Evolutionary conservation across 2,329 filamentous ascomycete genomes (phyloP), one percentile per base, ranked within the genome.

Genomic region (Penicillium olsonii): DNA sequence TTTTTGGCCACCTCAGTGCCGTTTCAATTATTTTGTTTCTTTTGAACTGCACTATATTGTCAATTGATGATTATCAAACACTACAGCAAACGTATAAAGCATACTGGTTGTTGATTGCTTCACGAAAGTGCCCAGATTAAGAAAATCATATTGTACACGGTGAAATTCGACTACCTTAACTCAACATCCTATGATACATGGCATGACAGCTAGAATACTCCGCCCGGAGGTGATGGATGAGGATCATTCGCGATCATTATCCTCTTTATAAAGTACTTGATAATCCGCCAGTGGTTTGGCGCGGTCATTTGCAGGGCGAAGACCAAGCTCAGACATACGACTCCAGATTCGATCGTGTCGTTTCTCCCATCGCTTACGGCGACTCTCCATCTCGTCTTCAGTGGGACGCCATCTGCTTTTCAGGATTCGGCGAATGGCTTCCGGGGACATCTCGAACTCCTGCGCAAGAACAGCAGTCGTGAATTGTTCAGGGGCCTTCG

Each of bases 401-500:
- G 63, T 68, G 3, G 75, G 69, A 29, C 65, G 65, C 75, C 75
- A 78, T 60, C 74, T 77, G 58, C 74, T 76, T 56, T 75, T 90
- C 54, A 99, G 75, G 44, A 99, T 95, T 29, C 94, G 83, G 10
- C 92, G 84, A 51, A 97, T 88, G 1, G 85, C 89, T 68, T 99
- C 94, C 2, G 88, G 78, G 0, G 90, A 91, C n/a, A 96, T 78
- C 68, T 91, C 79, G 71, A 97, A 99, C 60, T 90, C 84, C 1
- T 84, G 66, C 0, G 92, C 84, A 12, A 97, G 83, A 27, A 84
- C 79, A 14, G 79, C 71, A 0, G 88, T 95, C 4, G 87, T 88
- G 74, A 91, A 96, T 49, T 81, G 78, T 2, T 87, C 80, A 0
- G 92, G 90, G 55, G 90, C 87, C 60, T 90, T 85, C 20, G 80